Percentiles rank a stretch among this genome's conserved stretches.
Conservation (phyloP, 2,329 filamentous ascomycete genomes). For the Volutella citrinella region DNA sequence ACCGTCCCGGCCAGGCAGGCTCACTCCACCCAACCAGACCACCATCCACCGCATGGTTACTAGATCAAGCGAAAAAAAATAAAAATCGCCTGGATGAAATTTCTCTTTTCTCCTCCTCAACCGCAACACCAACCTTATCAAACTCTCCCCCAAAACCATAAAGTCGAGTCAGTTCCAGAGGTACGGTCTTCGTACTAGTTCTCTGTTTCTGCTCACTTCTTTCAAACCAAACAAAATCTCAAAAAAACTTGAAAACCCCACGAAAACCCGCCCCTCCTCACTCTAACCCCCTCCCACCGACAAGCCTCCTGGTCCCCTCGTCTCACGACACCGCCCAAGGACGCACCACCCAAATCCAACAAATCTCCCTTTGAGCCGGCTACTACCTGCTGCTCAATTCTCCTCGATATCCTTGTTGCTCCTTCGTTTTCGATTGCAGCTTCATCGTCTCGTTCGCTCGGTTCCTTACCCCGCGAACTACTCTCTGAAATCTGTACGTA, state of each 20-base stretch:
- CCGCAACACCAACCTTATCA: constrained; percentile 50
- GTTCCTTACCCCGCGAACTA: constrained; percentile 25
- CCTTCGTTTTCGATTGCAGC: constrained; percentile 29
- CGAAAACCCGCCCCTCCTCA: constrained; percentile 54
- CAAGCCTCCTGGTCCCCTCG: constrained; percentile 24
- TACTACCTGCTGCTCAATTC: constrained; percentile 21
- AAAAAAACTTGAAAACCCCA: constrained; percentile 58
- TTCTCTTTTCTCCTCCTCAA: constrained; percentile 41
- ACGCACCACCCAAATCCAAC: constrained; percentile 18
- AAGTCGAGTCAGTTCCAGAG: constrained; percentile 50
- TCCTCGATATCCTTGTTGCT: constrained; percentile 17
- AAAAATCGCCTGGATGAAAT: constrained; percentile 34
- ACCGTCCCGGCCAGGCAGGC: too few species aligned
- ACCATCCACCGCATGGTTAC: constrained; percentile 21
- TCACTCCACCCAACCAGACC: constrained; percentile 19
- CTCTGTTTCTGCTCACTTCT: constrained; percentile 58
- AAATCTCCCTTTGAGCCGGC: constrained; percentile 21
- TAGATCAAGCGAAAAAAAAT: constrained; percentile 36
- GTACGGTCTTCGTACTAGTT: constrained; percentile 57
- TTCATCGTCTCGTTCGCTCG: constrained; percentile 27
- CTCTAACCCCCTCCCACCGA: constrained; percentile 19
- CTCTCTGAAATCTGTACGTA: constrained; percentile 19
- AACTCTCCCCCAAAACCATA: constrained; percentile 40
- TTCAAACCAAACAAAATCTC: constrained; percentile 49
- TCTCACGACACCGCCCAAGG: constrained; percentile 29